Evolutionary conservation across 2,329 filamentous ascomycete genomes (phyloP).

Genomic region (Drechslerella stenobrocha): DNA sequence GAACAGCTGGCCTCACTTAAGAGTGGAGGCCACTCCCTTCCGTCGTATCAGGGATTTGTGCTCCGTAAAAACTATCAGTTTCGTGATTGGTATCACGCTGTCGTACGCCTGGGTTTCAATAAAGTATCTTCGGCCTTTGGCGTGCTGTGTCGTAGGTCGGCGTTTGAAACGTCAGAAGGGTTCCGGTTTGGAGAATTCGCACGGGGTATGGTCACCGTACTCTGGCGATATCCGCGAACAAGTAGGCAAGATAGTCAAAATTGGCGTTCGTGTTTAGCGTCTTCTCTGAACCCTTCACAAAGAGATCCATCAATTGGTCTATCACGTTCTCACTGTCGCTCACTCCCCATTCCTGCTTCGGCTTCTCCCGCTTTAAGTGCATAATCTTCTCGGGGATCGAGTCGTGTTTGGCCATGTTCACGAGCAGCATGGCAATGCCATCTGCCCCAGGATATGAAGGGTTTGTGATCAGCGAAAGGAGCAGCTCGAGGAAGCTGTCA

Average conservation of each 20-base stretch:
- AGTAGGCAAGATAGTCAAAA: constrained; percentile 90
- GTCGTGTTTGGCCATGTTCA: constrained; percentile 84
- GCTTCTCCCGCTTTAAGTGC: constrained; percentile 58
- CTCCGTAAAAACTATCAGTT: constrained; percentile 92
- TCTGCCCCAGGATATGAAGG: constrained; percentile 79
- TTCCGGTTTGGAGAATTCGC: constrained; percentile 10
- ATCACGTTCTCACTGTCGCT: constrained; percentile 73
- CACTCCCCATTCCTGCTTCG: constrained; percentile 69
- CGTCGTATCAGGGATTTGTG: constrained; percentile 79
- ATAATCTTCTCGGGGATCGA: constrained; percentile 61
- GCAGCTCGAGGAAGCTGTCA: constrained; percentile 74
- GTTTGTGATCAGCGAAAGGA: constrained; percentile 73
- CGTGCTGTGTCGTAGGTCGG: constrained; percentile 60
- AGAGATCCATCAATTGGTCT: constrained; percentile 91
- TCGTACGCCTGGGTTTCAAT: constrained; percentile 75
- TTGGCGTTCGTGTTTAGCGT: constrained; percentile 81
- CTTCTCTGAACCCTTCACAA: constrained; percentile 85
- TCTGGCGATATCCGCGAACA: constrained; percentile 88
- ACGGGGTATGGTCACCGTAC: constrained; percentile 48
- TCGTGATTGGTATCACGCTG: constrained; percentile 81
- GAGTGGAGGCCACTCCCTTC: constrained; percentile 91
- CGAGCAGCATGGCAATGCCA: constrained; percentile 84
- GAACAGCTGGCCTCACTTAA: constrained; percentile 63
- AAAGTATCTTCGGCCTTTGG: constrained; percentile 74
- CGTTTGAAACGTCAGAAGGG: background rate